Evolutionary conservation across 1,284 basidiomycete species (phyloP).

Genomic region (Ustilago bromivora): DNA sequence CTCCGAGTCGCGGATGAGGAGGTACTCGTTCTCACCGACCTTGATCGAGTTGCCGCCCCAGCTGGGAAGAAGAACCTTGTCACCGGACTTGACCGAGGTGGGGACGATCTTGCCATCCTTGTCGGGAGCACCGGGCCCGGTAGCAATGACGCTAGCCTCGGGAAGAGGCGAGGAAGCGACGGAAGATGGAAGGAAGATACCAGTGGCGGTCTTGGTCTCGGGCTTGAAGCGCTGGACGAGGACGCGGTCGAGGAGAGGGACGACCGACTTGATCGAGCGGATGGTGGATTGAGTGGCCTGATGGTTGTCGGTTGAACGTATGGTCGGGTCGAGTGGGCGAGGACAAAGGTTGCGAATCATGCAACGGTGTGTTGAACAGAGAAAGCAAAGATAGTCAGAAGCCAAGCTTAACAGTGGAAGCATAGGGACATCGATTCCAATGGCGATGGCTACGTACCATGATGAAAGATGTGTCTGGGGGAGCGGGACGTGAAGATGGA

Average conservation of each 20-base stretch:
- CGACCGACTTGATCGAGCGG: slow-evolving; percentile 85
- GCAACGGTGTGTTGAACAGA: neutral
- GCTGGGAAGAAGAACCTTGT: slow-evolving; percentile 90
- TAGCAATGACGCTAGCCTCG: slow-evolving; percentile 95
- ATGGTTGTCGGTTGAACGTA: neutral
- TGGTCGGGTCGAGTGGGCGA: neutral
- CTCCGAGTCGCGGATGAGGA: slow-evolving; percentile 92
- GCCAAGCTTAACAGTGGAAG: neutral
- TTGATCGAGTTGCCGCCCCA: slow-evolving; percentile 98
- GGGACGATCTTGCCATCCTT: slow-evolving; percentile 86
- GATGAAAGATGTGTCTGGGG: slow-evolving; percentile 16
- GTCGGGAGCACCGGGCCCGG: slow-evolving; percentile 90
- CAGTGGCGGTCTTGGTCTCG: slow-evolving; percentile 72
- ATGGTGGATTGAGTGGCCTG: slow-evolving; percentile 63
- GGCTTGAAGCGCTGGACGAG: slow-evolving; percentile 97
- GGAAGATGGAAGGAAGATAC: slow-evolving; percentile 92
- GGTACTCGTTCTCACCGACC: slow-evolving; percentile 96
- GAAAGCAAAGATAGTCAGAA: neutral
- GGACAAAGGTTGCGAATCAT: neutral
- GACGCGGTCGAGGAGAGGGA: slow-evolving; percentile 94
- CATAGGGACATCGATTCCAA: neutral
- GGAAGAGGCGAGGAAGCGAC: slow-evolving; percentile 86
- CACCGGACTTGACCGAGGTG: slow-evolving; percentile 84
- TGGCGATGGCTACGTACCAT: slow-evolving; percentile 27
- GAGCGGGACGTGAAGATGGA: neutral